These are phyloP conservation scores for Magnusiomyces ingens DNA, from an alignment of 1,139 yeast genomes.

Conservation along the genomic window DNA sequence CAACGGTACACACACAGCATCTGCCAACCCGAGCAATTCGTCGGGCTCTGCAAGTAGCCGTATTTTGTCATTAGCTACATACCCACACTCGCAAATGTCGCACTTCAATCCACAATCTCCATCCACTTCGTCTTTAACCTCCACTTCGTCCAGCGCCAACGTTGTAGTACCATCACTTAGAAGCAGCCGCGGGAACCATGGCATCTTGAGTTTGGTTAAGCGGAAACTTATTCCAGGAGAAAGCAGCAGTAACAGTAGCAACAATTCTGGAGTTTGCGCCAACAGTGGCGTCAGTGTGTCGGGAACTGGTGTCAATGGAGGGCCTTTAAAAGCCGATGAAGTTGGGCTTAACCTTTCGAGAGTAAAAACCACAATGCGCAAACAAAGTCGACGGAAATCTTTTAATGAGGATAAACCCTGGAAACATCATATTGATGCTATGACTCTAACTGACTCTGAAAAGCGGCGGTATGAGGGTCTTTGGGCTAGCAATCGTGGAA, in stretches of 20 bases:
- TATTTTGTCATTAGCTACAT: too few relatives aligned
- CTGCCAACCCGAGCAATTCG: too few relatives aligned
- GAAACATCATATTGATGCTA: constrained; percentile 73
- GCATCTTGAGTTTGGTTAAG: not conserved
- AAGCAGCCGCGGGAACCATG: constrained; percentile 1
- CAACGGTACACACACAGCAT: too few relatives aligned
- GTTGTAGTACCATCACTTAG: not conserved
- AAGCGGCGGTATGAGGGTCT: constrained; percentile 85
- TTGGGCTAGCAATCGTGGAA: constrained; percentile 83
- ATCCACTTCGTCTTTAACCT: too few relatives aligned
- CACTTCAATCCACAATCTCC: too few relatives aligned
- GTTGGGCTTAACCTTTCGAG: not conserved
- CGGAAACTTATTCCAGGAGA: constrained; percentile 1
- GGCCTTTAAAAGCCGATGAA: too few relatives aligned
- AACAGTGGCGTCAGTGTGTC: not conserved
- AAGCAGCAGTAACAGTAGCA: not conserved
- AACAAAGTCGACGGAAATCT: constrained; percentile 42
- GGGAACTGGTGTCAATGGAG: too few relatives aligned
- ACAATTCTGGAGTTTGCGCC: not conserved
- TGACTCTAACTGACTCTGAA: constrained; percentile 60
- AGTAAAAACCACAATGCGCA: constrained; percentile 62
- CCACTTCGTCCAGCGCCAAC: not conserved
- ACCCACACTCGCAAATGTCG: too few relatives aligned
- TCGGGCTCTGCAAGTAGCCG: too few relatives aligned
- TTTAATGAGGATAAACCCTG: constrained; percentile 94